Evolutionary conservation across 208 protist species (phyloP), one percentile per base, ranked within the genome.

Genomic region (Wallacemonas sp.): DNA sequence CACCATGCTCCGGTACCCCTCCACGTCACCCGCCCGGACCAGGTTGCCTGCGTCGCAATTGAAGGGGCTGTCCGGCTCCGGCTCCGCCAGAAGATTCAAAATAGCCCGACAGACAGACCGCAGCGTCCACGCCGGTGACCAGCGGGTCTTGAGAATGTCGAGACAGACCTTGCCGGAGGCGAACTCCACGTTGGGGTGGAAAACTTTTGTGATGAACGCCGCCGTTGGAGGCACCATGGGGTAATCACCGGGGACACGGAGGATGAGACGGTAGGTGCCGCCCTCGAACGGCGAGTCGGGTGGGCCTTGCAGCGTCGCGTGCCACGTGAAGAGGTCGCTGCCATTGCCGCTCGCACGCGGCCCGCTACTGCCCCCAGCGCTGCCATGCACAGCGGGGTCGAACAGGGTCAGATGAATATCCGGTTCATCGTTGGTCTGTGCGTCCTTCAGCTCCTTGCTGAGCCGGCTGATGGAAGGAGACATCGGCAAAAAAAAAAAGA

Each of bases 41-140:
- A 97, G 68, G 55, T 97, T 97, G 0, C 91, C 93, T 0, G 93
- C 93, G 55, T 97, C 91, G 75, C 93, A 97, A 78, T 97, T 97
- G 63, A 95, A 89, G 2, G 93, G 93, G 29, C 76, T 93, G 37
- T 76, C 68, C 9, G 78, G 63, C 50, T 93, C 87, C 1, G 93
- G 93, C 52, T 94, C 80, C 0, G 86, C 74, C 13, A 97, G 34
- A 12, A 97, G 50, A 22, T 76, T 85, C 0, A 83, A 27, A 50
- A 97, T 82, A 2, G 93, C 91, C 6, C 84, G 76, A 64, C 91
- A 97, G 10, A 97, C 87, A 19, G 76, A 83, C n/a, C 34, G 64
- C 21, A 97, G 68, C 17, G 90, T 96, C 92, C 93, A 97, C 41
- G 91, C 93, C 4, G 93, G 93, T 5, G 75, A 87, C 93, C 93